Evolutionary conservation across 2,329 filamentous ascomycete species (phyloP).

Genomic region (Metarhizium brunneum): DNA sequence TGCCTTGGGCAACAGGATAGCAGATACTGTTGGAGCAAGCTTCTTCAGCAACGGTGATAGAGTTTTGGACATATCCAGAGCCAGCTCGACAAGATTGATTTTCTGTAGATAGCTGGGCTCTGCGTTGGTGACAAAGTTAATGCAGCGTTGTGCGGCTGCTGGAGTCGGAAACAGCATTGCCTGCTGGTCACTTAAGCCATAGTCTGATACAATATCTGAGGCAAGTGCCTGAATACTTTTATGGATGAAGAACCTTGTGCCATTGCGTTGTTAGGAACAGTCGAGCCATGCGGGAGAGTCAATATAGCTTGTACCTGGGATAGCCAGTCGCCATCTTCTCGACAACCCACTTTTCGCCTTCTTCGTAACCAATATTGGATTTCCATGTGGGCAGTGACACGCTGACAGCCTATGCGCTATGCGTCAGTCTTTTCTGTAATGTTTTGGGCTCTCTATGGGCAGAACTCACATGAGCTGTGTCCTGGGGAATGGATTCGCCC

Average conservation of each 20-base stretch:
- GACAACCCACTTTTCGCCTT: slow-evolving; percentile 81
- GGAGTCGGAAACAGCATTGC: slow-evolving; percentile 78
- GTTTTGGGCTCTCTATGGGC: neutral
- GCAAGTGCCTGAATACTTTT: slow-evolving; percentile 69
- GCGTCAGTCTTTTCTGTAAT: neutral
- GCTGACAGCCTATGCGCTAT: slow-evolving; percentile 66
- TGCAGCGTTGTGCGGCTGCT: slow-evolving; percentile 60
- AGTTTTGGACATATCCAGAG: slow-evolving; percentile 46
- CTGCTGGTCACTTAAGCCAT: slow-evolving; percentile 53
- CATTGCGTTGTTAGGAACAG: neutral
- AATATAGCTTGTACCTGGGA: slow-evolving; percentile 50
- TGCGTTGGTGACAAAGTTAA: slow-evolving; percentile 58
- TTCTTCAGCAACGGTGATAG: slow-evolving; percentile 41
- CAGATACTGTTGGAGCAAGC: slow-evolving; percentile 52
- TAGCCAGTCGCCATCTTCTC: slow-evolving; percentile 83
- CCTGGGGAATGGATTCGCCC: slow-evolving; percentile 65
- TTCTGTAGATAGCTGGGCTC: slow-evolving; percentile 38
- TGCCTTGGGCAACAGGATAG: slow-evolving; percentile 61
- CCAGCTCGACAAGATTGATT: slow-evolving; percentile 52
- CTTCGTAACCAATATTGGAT: slow-evolving; percentile 86
- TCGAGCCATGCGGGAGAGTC: neutral
- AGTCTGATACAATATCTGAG: slow-evolving; percentile 52
- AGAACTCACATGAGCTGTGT: slow-evolving; percentile 65
- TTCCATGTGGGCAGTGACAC: slow-evolving; percentile 92
- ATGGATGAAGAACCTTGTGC: slow-evolving; percentile 84